These are phyloP conservation scores for Leavenworthia alabamica DNA, from an alignment of 345 rosid genomes.

Conservation along the genomic window DNA sequence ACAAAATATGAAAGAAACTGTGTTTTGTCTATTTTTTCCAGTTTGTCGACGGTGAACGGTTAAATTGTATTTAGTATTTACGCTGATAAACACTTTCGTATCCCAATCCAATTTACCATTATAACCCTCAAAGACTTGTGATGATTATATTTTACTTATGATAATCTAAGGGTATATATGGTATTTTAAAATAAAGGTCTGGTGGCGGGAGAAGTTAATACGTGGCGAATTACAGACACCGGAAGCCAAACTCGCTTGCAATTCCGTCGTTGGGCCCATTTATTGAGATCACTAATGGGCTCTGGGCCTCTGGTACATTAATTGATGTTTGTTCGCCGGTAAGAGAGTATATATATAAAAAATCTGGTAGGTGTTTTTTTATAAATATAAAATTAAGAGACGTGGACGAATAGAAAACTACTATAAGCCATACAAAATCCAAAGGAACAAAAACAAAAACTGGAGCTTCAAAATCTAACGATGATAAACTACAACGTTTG, in stretches of 20 bases:
- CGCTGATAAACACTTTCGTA: background rate
- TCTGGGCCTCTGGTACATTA: background rate
- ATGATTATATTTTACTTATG: background rate
- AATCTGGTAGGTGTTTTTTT: no score
- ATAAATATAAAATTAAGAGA: constrained; percentile 9
- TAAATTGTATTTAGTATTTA: background rate
- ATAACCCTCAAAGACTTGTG: background rate
- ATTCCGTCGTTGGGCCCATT: background rate
- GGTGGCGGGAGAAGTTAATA: constrained; percentile 21
- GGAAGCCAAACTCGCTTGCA: background rate
- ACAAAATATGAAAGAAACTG: constrained; percentile 18
- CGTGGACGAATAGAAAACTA: constrained; percentile 24
- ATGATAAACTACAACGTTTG: background rate
- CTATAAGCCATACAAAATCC: constrained; percentile 18
- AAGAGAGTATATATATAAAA: background rate
- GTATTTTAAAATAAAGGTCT: background rate
- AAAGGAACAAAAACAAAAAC: background rate
- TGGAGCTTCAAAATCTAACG: background rate
- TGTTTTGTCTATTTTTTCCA: constrained; percentile 2
- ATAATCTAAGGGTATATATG: background rate
- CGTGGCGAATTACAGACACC: constrained; percentile 20
- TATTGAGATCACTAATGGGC: background rate
- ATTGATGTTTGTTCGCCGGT: background rate
- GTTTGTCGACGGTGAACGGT: constrained; percentile 13
- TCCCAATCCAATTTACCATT: background rate